These are phyloP conservation scores for Nannizziopsis barbatae DNA, from an alignment of 2,329 filamentous ascomycete species.

Conservation along the genomic window DNA sequence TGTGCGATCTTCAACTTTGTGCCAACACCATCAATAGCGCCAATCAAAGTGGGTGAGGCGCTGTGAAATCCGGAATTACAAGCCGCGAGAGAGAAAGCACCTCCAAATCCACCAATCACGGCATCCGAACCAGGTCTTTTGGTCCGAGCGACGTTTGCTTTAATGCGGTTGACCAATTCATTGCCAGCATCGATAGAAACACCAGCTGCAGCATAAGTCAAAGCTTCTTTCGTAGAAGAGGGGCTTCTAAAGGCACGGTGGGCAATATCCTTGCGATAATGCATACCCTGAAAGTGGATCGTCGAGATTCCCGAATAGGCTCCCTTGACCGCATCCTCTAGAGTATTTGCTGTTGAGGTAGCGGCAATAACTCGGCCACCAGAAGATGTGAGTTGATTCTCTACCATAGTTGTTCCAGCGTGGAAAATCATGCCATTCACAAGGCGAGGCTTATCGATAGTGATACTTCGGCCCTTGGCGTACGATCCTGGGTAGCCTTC, in stretches of 20 bases:
- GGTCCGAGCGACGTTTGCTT: slow-evolving; percentile 75
- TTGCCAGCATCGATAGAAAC: slow-evolving; percentile 94
- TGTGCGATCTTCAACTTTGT: slow-evolving; percentile 97
- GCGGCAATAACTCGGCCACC: slow-evolving; percentile 89
- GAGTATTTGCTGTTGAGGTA: slow-evolving; percentile 63
- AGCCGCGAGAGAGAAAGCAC: slow-evolving; percentile 64
- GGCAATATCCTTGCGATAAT: slow-evolving; percentile 87
- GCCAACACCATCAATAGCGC: slow-evolving; percentile 89
- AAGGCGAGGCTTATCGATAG: slow-evolving; percentile 41
- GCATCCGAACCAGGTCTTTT: slow-evolving; percentile 78
- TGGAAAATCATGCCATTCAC: slow-evolving; percentile 68
- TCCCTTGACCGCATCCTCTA: slow-evolving; percentile 71
- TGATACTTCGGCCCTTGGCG: slow-evolving; percentile 60
- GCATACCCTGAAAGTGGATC: slow-evolving; percentile 79
- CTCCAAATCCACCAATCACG: slow-evolving; percentile 90
- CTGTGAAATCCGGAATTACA: slow-evolving; percentile 60
- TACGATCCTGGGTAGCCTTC: slow-evolving; percentile 84
- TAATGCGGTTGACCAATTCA: slow-evolving; percentile 83
- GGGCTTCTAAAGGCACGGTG: slow-evolving; percentile 46
- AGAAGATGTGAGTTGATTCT: slow-evolving; percentile 57
- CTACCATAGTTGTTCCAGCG: slow-evolving; percentile 63
- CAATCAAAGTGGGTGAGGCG: slow-evolving; percentile 70
- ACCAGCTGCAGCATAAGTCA: slow-evolving; percentile 88
- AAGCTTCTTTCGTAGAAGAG: slow-evolving; percentile 25
- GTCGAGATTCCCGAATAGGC: slow-evolving; percentile 74